Evolutionary conservation across 345 rosid species (phyloP).

Genomic region (Microthlaspi erraticum): DNA sequence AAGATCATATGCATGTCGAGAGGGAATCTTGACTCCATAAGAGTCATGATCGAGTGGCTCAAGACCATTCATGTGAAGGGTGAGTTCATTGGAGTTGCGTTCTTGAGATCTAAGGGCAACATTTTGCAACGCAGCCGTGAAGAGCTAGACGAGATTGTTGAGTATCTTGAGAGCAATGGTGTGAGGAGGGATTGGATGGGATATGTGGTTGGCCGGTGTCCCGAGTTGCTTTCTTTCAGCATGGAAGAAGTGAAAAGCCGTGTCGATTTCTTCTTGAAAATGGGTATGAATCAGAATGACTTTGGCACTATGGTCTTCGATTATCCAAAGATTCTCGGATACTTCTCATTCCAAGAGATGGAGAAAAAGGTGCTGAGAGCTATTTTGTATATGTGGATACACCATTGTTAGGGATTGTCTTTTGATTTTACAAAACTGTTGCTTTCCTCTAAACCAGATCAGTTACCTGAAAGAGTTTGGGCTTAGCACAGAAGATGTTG

Average conservation of each 20-base stretch:
- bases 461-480: conserved; percentile 88
- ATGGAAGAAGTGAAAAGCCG: conserved; percentile 72
- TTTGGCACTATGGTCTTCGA: conserved; percentile 94
- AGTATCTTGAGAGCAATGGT: conserved; percentile 73
- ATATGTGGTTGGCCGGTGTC: conserved; percentile 73
- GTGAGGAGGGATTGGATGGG: conserved; percentile 94
- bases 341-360: conserved; percentile 78
- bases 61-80: conserved; percentile 78
- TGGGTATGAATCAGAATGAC: conserved; percentile 85
- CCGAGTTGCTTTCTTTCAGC: conserved; percentile 62
- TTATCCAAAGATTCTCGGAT: conserved; percentile 75
- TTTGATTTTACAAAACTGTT: conserved; percentile 18
- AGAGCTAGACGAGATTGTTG: conserved; percentile 67
- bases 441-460: conserved; percentile 50
- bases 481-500: conserved; percentile 69
- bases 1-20: conserved; percentile 71
- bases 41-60: conserved; percentile 66
- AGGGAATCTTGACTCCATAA: conserved; percentile 70
- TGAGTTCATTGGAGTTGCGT: conserved; percentile 70
- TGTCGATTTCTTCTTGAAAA: conserved; percentile 65
- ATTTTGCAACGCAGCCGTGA: conserved; percentile 57
- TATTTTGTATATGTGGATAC: neutral
- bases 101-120: conserved; percentile 66
- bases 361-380: conserved; percentile 62
- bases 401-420: neutral